Evolutionary conservation across 2,329 filamentous ascomycete genomes (phyloP).

Genomic region (Chrysosporium keratinophilum): DNA sequence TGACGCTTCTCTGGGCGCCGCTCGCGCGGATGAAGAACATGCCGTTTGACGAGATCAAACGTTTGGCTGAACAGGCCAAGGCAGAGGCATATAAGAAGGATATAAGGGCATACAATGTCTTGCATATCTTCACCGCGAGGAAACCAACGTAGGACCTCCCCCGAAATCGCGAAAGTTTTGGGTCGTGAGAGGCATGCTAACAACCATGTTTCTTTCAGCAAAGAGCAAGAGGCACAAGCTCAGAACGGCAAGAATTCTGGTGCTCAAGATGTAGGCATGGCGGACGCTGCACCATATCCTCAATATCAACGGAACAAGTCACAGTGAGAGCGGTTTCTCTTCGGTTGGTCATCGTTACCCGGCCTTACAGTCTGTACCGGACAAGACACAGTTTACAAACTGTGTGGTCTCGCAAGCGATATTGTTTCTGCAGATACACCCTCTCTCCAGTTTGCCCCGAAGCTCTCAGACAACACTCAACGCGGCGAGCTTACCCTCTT

Average conservation of each 20-base stretch:
- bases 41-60: conserved; percentile 51
- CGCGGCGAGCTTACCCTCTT: no score
- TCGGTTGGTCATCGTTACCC: not conserved
- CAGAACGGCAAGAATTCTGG: not conserved
- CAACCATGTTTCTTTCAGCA: not conserved
- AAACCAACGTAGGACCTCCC: conserved; percentile 23
- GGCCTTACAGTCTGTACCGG: not conserved
- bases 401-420: no score
- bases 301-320: not conserved
- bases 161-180: not conserved
- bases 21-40: conserved; percentile 56
- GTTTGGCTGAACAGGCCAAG: conserved; percentile 53
- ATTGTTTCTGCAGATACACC: no score
- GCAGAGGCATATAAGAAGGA: conserved; percentile 58
- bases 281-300: not conserved
- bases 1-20: conserved; percentile 62
- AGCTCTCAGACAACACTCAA: no score
- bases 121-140: conserved; percentile 37
- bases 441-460: no score
- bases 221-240: not conserved
- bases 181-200: conserved; percentile 1
- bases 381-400: not conserved
- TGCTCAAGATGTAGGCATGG: not conserved
- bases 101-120: conserved; percentile 57
- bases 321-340: not conserved